These are phyloP conservation scores for Wallacemonas collosoma DNA, from an alignment of 208 protist genomes.

Conservation along the genomic window DNA sequence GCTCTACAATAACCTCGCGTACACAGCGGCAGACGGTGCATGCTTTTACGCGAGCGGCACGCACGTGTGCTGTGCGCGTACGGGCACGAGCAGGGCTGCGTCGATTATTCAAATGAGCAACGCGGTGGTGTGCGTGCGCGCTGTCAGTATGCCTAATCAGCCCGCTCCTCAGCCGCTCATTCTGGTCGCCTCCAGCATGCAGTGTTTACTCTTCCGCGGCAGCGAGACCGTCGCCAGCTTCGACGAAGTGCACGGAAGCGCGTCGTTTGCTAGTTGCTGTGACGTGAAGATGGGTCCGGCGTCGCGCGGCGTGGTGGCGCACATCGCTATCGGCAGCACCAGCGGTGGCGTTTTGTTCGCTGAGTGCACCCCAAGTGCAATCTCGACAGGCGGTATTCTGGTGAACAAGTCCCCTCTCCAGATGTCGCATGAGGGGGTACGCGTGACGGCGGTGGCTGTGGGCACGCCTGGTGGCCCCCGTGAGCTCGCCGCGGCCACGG, in stretches of 20 bases:
- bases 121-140: constrained; percentile 27
- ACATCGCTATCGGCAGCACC: constrained; percentile 26
- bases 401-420: constrained; percentile 22
- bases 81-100: constrained; percentile 17
- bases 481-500: constrained; percentile 27
- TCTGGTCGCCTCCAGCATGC: constrained; percentile 18
- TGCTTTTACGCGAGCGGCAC: constrained; percentile 30
- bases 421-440: constrained; percentile 33
- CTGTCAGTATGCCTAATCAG: constrained; percentile 16
- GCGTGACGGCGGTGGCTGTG: constrained; percentile 47
- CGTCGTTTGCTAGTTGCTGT: constrained; percentile 2
- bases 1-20: constrained; percentile 52
- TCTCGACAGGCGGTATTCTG: constrained; percentile 7
- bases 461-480: constrained; percentile 14
- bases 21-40: constrained; percentile 22
- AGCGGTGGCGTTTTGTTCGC: constrained; percentile 35
- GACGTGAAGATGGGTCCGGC: background rate
- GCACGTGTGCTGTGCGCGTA: constrained; percentile 27
- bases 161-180: constrained; percentile 16
- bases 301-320: background rate
- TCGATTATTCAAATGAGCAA: constrained; percentile 8
- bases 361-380: background rate
- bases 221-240: constrained; percentile 4
- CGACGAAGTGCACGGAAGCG: constrained; percentile 12
- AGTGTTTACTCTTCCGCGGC: constrained; percentile 8